Conservation (phyloP, 2,329 filamentous ascomycete genomes). For the Talaromyces sp. region DNA sequence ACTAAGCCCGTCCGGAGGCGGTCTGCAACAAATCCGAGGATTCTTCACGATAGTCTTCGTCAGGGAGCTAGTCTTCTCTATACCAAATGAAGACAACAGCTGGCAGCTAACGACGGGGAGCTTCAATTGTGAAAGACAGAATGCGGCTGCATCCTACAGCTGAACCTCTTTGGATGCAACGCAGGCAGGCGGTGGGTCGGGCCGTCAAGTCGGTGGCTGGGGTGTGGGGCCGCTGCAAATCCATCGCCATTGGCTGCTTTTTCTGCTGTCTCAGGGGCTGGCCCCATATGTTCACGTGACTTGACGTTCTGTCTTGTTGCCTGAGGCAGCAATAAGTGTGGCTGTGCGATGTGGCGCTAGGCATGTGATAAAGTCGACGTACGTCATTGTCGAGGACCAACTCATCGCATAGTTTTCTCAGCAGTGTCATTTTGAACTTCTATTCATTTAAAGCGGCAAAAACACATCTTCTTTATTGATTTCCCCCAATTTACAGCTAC, state of each 20-base stretch:
- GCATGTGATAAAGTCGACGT: slow-evolving; percentile 11
- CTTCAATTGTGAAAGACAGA: not conserved
- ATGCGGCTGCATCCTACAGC: not conserved
- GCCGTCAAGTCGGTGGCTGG: slow-evolving; percentile 1
- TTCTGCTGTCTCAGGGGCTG: not conserved
- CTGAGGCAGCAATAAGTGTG: not conserved
- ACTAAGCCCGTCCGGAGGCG: not conserved
- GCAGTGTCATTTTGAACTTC: not conserved
- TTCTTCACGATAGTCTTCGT: not conserved
- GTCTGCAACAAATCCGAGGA: not conserved
- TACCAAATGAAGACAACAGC: not conserved
- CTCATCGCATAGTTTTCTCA: not conserved
- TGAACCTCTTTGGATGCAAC: not conserved
- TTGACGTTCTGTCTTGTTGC: not conserved
- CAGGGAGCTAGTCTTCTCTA: not conserved
- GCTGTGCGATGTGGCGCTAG: slow-evolving; percentile 9
- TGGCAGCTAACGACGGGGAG: not conserved
- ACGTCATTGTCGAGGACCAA: not conserved
- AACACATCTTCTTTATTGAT: not conserved
- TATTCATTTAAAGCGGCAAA: not conserved
- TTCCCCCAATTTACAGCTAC: not conserved
- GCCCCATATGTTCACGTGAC: slow-evolving; percentile 6
- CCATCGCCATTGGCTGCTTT: not conserved
- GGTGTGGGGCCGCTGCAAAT: not conserved
- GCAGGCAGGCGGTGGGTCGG: not conserved